Conservation (phyloP, 2,329 filamentous ascomycete genomes). For the Apiospora malaysiana region DNA sequence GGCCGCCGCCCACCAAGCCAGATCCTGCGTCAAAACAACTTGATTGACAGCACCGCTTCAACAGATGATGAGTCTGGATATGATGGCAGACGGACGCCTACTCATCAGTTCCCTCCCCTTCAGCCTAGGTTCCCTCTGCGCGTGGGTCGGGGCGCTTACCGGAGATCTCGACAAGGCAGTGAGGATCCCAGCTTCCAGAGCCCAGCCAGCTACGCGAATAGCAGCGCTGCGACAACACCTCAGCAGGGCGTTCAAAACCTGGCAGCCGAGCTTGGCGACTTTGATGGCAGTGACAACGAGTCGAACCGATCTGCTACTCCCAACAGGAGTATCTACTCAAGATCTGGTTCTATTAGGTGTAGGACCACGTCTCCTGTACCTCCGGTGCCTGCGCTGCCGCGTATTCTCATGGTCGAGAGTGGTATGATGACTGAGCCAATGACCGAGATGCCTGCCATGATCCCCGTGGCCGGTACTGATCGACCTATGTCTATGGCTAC, state of each 20-base stretch:
- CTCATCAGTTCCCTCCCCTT: conserved; percentile 58
- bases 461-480: conserved; percentile 37
- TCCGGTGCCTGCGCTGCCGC: conserved; percentile 52
- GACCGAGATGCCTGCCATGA: conserved; percentile 25
- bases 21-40: not conserved
- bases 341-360: conserved; percentile 54
- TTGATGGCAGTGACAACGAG: conserved; percentile 78
- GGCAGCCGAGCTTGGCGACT: conserved; percentile 86
- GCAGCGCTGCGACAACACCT: conserved; percentile 55
- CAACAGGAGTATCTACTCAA: conserved; percentile 53
- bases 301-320: conserved; percentile 63
- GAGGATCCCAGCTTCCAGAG: conserved; percentile 63
- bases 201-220: conserved; percentile 60
- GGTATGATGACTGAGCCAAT: conserved; percentile 67
- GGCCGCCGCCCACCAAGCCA: conserved; percentile 32
- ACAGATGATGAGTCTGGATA: conserved; percentile 64
- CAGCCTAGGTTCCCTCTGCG: conserved; percentile 75
- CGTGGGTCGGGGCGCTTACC: conserved; percentile 67
- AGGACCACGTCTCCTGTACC: conserved; percentile 52
- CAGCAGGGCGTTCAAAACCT: conserved; percentile 73
- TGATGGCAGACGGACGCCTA: conserved; percentile 68
- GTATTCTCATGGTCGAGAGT: conserved; percentile 64
- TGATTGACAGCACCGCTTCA: conserved; percentile 11
- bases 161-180: conserved; percentile 66
- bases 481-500: conserved; percentile 52